These are phyloP conservation scores for Camellia oleifera DNA, from an alignment of 179 eudicot species.

Conservation along the genomic window DNA sequence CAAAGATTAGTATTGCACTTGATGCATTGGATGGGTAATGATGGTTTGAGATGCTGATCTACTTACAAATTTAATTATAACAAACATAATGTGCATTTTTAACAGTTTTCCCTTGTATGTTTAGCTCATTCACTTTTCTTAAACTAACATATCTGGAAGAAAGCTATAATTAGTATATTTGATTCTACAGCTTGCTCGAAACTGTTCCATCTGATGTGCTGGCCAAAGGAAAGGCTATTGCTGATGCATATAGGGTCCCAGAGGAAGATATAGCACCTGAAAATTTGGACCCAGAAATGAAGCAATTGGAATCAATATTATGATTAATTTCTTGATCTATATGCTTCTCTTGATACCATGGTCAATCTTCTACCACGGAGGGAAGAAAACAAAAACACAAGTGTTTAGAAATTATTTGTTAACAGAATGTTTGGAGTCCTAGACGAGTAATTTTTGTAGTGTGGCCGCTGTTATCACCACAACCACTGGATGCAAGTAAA, in stretches of 20 bases:
- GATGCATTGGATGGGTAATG: conserved; percentile 69
- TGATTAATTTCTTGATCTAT: conserved; percentile 24
- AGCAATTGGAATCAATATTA: conserved; percentile 73
- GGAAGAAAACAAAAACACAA: background rate
- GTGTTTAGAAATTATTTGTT: background rate
- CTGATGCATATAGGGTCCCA: conserved; percentile 68
- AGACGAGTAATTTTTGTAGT: background rate
- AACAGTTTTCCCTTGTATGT: background rate
- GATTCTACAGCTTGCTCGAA: conserved; percentile 59
- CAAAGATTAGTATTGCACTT: conserved; percentile 52
- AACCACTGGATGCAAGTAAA: too few relatives aligned
- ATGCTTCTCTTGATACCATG: background rate
- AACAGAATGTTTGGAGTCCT: background rate
- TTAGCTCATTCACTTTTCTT: background rate
- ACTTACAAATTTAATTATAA: background rate
- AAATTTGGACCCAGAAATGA: conserved; percentile 62
- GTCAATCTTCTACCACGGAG: background rate
- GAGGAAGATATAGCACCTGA: conserved; percentile 42
- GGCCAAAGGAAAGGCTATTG: conserved; percentile 76
- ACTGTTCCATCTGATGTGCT: conserved; percentile 84
- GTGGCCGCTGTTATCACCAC: background rate
- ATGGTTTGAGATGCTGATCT: background rate
- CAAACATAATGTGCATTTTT: background rate
- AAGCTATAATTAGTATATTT: background rate
- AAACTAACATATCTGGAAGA: background rate